Evolutionary conservation across 345 rosid genomes (phyloP).

Genomic region (Moringa oleifera): DNA sequence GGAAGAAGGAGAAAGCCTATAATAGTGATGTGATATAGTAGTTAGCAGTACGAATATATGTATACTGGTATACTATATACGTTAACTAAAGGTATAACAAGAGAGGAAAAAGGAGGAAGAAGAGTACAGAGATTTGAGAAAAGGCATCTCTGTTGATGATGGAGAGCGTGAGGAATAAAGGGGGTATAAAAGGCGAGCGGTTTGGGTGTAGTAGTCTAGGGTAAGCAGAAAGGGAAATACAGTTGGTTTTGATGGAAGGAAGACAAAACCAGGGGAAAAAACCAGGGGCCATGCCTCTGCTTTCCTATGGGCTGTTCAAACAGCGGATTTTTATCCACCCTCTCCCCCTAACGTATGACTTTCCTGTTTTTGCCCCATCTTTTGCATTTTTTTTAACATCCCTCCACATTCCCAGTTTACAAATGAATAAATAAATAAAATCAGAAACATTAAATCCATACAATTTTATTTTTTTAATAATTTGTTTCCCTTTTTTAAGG

Average conservation of each 20-base stretch:
- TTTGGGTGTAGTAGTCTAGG: slow-evolving; percentile 7
- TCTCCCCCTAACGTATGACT: not conserved
- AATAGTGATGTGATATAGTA: not conserved
- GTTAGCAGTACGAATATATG: not conserved
- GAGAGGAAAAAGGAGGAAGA: not conserved
- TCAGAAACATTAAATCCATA: too few relatives aligned
- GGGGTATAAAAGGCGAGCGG: slow-evolving; percentile 13
- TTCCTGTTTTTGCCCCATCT: slow-evolving; percentile 10
- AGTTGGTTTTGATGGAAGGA: slow-evolving; percentile 23
- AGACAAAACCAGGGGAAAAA: slow-evolving; percentile 84
- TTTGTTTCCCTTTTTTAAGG: too few relatives aligned
- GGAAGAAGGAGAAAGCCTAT: not conserved
- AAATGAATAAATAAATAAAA: not conserved
- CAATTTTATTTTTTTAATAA: too few relatives aligned
- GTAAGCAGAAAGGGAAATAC: slow-evolving; percentile 19
- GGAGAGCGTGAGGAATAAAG: not conserved
- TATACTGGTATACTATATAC: not conserved
- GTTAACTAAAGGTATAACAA: not conserved
- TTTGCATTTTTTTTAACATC: not conserved
- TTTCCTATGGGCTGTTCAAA: slow-evolving; percentile 59
- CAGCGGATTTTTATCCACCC: slow-evolving; percentile 25
- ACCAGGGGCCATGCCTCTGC: slow-evolving; percentile 61
- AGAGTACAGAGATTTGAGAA: slow-evolving; percentile 17
- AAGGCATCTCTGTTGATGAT: slow-evolving; percentile 18
- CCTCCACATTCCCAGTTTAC: not conserved